A percentile compares a stretch with the other conserved stretches of the same genome.
phyloP scores from a whole-genome alignment of 352 stramenopile genomes.

The Globisporangium parvum region DNA sequence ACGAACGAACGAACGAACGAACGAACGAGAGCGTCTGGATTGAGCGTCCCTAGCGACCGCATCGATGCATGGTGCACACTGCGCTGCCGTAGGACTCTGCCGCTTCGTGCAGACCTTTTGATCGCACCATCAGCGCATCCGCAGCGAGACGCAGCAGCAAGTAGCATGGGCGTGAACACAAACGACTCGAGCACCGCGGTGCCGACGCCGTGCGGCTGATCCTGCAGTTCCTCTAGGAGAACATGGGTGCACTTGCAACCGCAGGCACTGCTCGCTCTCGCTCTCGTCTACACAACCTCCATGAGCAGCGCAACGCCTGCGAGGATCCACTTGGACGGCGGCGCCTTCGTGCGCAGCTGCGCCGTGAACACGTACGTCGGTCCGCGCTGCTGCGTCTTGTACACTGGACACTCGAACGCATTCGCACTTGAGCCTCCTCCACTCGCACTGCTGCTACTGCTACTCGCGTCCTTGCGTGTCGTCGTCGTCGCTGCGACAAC shows the following conservation, averaged over 20 bases:
- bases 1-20: background rate
- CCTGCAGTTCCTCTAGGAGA: too few species aligned
- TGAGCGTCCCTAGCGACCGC: too few species aligned
- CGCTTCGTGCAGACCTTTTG: too few species aligned
- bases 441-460: background rate
- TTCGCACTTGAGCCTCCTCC: slow-evolving; percentile 9
- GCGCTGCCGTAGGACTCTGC: too few species aligned
- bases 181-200: too few species aligned
- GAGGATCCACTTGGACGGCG: slow-evolving; percentile 87
- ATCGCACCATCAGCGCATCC: too few species aligned
- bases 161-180: too few species aligned
- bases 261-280: background rate
- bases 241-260: too few species aligned
- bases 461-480: slow-evolving; percentile 7
- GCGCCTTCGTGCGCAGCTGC: slow-evolving; percentile 81
- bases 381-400: slow-evolving; percentile 88
- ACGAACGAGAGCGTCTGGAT: too few species aligned
- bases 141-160: too few species aligned
- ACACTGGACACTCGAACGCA: slow-evolving; percentile 86
- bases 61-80: too few species aligned
- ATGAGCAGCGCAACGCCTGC: slow-evolving; percentile 87
- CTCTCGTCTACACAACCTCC: slow-evolving; percentile 74
- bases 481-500: slow-evolving; percentile 27
- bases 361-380: slow-evolving; percentile 88
- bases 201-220: too few species aligned